Evolutionary conservation across 2,329 filamentous ascomycete genomes (phyloP), one percentile per base, ranked within the genome.

Genomic region (Cytospora mali): DNA sequence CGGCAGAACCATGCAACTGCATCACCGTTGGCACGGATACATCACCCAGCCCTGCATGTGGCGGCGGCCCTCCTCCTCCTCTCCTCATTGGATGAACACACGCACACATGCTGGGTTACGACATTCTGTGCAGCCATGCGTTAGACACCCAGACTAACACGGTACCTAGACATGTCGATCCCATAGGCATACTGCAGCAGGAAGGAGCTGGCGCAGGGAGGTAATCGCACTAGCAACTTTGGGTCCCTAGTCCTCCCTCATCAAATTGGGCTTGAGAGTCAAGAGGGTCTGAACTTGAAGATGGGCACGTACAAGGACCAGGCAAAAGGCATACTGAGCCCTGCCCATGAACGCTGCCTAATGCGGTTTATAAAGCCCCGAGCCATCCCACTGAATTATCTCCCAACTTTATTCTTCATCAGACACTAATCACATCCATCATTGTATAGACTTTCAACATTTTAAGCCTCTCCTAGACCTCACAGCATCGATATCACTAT

Each of bases 111-210:
- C 63, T 33, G 55, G 35, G 31, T 55, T 66, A 67, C 68, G 64
- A 64, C 67, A 68, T 68, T 61, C 61, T 59, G 57, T 64, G 59
- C 58, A 64, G 59, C 63, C 61, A 50, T 52, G 57, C 59, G 64
- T 61, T 64, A 66, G 62, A 60, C 61, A 33, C 29, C 61, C 53
- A 52, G 62, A 62, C 66, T 62, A 62, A 62, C 52, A 64, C 46
- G 51, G 65, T 54, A 33, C 51, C 54, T 63, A 57, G 55, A 49
- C 50, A 51, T 61, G 69, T 58, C 64, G 69, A 70, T 70, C 69
- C 58, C 55, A 58, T 58, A 50, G 51, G 65, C 58, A 29, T 7
- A 61, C 61, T 62, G 57, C 52, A 62, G 62, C 29, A 33, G 33
- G 27, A 61, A 56, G n/a, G 55, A 68, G 65, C 64, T 64, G 66